These are phyloP conservation scores for Vachellia pachyceras DNA, from an alignment of 306 rosid genomes.

Conservation along the genomic window DNA sequence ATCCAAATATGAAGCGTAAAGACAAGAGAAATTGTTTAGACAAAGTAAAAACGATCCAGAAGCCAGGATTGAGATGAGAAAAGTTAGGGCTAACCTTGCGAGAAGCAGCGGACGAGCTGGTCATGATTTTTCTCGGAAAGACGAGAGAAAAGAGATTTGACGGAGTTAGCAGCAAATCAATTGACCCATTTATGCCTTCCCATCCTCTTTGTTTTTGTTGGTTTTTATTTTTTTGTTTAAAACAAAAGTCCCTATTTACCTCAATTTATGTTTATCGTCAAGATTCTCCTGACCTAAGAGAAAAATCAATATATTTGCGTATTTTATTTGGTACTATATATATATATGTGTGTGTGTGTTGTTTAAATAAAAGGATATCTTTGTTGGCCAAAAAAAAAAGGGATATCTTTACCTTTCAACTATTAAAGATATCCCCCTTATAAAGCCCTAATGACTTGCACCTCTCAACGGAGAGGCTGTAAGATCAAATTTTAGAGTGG, in stretches of 20 bases:
- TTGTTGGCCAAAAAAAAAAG: too few species aligned
- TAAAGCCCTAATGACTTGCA: not conserved
- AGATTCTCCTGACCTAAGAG: too few species aligned
- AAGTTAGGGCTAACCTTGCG: conserved; percentile 76
- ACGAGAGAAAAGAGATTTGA: conserved; percentile 41
- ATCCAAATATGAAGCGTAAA: not conserved
- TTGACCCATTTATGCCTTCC: conserved; percentile 9
- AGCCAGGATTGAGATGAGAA: not conserved
- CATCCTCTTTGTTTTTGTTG: not conserved
- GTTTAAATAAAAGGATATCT: too few species aligned
- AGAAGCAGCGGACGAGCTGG: conserved; percentile 87
- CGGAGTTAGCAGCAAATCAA: conserved; percentile 28
- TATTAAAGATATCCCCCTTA: too few species aligned
- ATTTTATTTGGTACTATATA: too few species aligned
- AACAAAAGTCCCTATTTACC: not conserved
- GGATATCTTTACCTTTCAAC: too few species aligned
- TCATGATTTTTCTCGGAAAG: conserved; percentile 62
- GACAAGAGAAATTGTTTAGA: not conserved
- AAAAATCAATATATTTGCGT: too few species aligned
- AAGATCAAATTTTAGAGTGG: too few species aligned
- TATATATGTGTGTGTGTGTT: too few species aligned
- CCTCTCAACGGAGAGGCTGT: too few species aligned
- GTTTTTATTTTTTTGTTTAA: not conserved
- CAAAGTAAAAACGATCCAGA: not conserved
- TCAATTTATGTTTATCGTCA: too few species aligned